Conservation (phyloP, 2,329 filamentous ascomycete species). For the Cercospora sesami region DNA sequence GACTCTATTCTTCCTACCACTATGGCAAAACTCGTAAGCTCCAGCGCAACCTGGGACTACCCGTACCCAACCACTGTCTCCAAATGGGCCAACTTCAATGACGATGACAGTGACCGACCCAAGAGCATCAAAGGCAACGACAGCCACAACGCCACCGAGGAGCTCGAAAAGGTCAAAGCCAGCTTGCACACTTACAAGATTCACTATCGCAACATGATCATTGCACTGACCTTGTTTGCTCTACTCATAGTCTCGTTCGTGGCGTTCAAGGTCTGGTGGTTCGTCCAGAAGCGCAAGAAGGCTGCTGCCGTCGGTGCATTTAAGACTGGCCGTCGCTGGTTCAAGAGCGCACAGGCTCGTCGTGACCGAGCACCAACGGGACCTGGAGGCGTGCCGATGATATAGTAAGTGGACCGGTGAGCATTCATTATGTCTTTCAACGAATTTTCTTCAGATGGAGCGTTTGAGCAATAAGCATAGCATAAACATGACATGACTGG, state of each 20-base stretch:
- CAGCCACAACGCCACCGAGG: not conserved
- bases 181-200: constrained; percentile 10
- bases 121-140: constrained; percentile 3
- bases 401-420: not conserved
- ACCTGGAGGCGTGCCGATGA: not conserved
- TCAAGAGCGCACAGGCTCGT: not conserved
- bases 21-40: not conserved
- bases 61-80: not conserved
- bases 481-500: not conserved
- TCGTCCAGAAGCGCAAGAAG: constrained; percentile 7
- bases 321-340: not conserved
- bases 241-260: constrained; percentile 6
- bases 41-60: not conserved
- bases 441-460: not conserved
- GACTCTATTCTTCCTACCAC: constrained; percentile 5
- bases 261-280: constrained; percentile 15
- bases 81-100: not conserved
- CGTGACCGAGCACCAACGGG: not conserved
- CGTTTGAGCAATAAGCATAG: not conserved
- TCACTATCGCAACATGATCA: constrained; percentile 13
- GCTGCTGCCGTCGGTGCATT: not conserved
- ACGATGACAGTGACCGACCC: not conserved
- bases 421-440: not conserved
- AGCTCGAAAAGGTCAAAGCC: constrained; percentile 10
- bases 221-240: constrained; percentile 10